Evolutionary conservation across 306 rosid genomes (phyloP), one percentile per base, ranked within the genome.

Genomic region (Cucumis cinereus): DNA sequence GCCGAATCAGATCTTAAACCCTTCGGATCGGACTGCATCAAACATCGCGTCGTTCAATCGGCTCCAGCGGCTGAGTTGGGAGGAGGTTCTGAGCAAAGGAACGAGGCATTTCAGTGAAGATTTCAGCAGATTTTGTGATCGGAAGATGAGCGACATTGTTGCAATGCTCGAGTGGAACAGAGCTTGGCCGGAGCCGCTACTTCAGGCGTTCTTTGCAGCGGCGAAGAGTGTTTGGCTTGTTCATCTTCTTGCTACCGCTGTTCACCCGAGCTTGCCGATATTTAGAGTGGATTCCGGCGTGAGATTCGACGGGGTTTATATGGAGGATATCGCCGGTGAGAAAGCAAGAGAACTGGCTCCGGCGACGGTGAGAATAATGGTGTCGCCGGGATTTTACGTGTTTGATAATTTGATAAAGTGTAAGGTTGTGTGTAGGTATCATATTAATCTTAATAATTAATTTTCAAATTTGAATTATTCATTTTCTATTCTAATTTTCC

Each of bases 91-190:
- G 79, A 88, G 77, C 83, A 92, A 92, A 41, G 99, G 99, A 16
- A 95, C 99, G 3, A 83, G 86, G 85, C 97, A 95, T 81, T 92
- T 92, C 87, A 92, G 99, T 35, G 96, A 90, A 56, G 99, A 95
- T 2, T 95, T 92, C 64, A 95, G 99, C 78, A 75, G 90, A 50
- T 95, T 95, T 56, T 95, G 99, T 45, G 99, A 95, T 23, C 77
- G 96, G 78, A 95, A 95, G 77, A 95, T 95, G 99, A 95, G 99
- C 56, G 98, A 92, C 57, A 92, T 95, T 30, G 96, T 95, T 2
- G 90, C 90, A 0, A 87, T 90, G 93, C 78, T 95, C 74, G 93
- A 96, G 8, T 95, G 99, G 99, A 95, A 92, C 77, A 84, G 98
- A 33, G 96, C 98, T 2, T 95, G 99, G 99, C 92, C 99, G 0